Evolutionary conservation across 805 yeast species (phyloP).

Genomic region (Saccharomycopsis malanga): DNA sequence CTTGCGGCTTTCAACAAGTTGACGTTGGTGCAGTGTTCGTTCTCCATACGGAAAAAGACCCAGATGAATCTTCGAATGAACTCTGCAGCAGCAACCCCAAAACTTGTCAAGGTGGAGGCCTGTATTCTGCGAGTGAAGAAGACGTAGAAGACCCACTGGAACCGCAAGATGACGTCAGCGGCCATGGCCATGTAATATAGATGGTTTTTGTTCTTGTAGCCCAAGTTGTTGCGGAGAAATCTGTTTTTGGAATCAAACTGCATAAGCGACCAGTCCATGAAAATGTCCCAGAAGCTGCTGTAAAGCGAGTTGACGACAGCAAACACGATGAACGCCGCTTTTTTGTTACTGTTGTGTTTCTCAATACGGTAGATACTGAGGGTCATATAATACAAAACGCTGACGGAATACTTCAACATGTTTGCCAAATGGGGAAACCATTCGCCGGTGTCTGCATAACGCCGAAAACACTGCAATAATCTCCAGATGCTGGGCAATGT

Average conservation of each 20-base stretch:
- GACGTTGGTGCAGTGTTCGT: conserved; percentile 91
- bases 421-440: conserved; percentile 96
- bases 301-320: conserved; percentile 67
- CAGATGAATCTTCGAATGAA: conserved; percentile 77
- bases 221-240: conserved; percentile 65
- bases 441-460: conserved; percentile 89
- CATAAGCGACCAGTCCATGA: conserved; percentile 93
- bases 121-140: conserved; percentile 68
- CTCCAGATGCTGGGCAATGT: conserved; percentile 89
- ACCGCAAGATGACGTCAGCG: conserved; percentile 65
- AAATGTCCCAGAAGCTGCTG: conserved; percentile 77
- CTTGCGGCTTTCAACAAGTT: conserved; percentile 79
- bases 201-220: conserved; percentile 45
- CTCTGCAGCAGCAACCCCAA: conserved; percentile 77
- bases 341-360: conserved; percentile 31
- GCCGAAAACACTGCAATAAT: conserved; percentile 80
- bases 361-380: conserved; percentile 76
- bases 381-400: conserved; percentile 61
- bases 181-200: conserved; percentile 72
- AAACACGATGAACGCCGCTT: conserved; percentile 61
- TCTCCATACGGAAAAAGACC: conserved; percentile 90
- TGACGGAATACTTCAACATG: conserved; percentile 64
- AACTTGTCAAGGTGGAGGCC: conserved; percentile 83
- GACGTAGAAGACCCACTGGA: conserved; percentile 90
- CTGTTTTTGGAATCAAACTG: conserved; percentile 54